Base-by-base conservation (phyloP, 139 green algal genomes). In the Chlamydomonas sphaeroides region DNA sequence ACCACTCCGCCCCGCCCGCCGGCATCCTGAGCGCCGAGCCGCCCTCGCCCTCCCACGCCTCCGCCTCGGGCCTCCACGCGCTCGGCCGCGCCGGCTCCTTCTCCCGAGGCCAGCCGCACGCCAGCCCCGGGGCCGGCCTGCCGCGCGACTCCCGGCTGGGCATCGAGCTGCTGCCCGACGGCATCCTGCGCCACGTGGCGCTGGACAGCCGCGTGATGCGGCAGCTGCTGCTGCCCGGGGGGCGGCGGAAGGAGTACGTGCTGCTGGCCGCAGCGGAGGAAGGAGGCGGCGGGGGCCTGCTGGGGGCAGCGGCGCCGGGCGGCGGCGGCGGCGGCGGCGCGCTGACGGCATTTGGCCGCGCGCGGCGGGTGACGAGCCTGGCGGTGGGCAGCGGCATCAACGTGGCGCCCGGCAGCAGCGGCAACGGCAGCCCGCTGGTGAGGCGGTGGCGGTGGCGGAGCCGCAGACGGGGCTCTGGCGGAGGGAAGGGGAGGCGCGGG, bases 201-300 rank as follows among this genome's bases (percentile, higher is more conserved):
- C 30, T 59, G 33, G 77, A 75, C 67, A 42, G 26, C 14, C 61
- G 59, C 42, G 26, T 67, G 61, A 49, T 84, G 77, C 77, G 77
- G 2, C 41, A 30, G 7, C 65, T 84, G 77, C 42, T 83, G 38
- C 42, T 68, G n/a, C 41, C 53, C 17, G 41, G 59, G 26, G 75
- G 62, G 14, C 75, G 62, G 10, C 61, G 75, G 1, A 45, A 56
- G 42, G 75, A 82, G 3, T 57, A 63, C 45, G 75, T 82, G 14
- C n/a, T 72, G 61, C 42, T 82, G 33, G 65, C 38, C 8, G 41
- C 25, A 23, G 56, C 7, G 3, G 53, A n/a, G 25, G 48, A n/a
- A n/a, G 28, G 18, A 3, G 51, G 48, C 7, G 20, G 1, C 5
- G 21, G 21, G 23, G 17, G n/a, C 49, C 2, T 28, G 4, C 5